These are phyloP conservation scores for Grosmannia clavigera DNA, from an alignment of 2,329 filamentous ascomycete species.

Conservation along the genomic window DNA sequence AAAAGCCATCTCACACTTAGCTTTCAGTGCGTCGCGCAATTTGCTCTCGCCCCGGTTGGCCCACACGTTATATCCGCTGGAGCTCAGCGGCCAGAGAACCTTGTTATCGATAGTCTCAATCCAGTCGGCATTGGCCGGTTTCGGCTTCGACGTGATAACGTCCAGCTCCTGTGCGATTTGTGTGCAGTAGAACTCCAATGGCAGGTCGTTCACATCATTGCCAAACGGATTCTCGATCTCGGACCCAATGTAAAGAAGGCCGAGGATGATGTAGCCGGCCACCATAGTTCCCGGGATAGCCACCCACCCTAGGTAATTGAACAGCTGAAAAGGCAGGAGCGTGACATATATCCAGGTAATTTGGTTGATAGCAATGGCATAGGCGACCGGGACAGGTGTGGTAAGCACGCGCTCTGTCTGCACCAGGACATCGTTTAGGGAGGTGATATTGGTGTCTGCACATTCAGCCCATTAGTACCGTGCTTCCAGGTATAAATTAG, in stretches of 20 bases:
- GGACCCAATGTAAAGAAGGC: slow-evolving; percentile 50
- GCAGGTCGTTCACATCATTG: slow-evolving; percentile 54
- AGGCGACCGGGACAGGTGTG: slow-evolving; percentile 59
- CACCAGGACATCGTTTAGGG: slow-evolving; percentile 51
- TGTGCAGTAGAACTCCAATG: slow-evolving; percentile 51
- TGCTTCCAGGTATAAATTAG: neutral
- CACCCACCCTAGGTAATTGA: slow-evolving; percentile 45
- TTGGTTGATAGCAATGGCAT: slow-evolving; percentile 62
- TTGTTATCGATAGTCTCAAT: slow-evolving; percentile 23
- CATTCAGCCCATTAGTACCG: slow-evolving; percentile 14
- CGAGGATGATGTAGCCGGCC: slow-evolving; percentile 61
- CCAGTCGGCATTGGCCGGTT: slow-evolving; percentile 38
- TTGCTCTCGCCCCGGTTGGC: slow-evolving; percentile 30
- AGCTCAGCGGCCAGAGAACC: slow-evolving; percentile 28
- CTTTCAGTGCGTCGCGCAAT: slow-evolving; percentile 26
- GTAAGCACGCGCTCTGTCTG: slow-evolving; percentile 59
- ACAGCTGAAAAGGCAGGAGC: slow-evolving; percentile 60
- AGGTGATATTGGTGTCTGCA: slow-evolving; percentile 29
- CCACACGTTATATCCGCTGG: slow-evolving; percentile 33
- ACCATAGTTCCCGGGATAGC: slow-evolving; percentile 55
- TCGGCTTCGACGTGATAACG: slow-evolving; percentile 41
- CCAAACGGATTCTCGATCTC: slow-evolving; percentile 62
- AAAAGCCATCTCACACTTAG: slow-evolving; percentile 1
- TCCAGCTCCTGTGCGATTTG: slow-evolving; percentile 53
- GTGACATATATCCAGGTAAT: slow-evolving; percentile 67